Conservation (phyloP, 2,329 filamentous ascomycete species). For the Byssothecium circinans region DNA sequence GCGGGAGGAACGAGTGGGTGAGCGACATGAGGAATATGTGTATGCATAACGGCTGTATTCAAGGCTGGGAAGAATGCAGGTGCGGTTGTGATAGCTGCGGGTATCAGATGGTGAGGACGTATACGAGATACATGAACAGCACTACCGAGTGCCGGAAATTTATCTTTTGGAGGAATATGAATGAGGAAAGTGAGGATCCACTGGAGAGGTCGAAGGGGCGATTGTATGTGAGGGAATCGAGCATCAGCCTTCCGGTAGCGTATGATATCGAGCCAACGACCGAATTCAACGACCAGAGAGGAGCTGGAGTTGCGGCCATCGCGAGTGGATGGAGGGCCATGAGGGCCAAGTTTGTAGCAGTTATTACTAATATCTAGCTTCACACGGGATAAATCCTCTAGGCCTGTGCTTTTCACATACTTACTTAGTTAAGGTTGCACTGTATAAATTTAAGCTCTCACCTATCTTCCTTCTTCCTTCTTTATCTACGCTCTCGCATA, state of each 20-base stretch:
- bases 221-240: conserved; percentile 29
- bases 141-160: conserved; percentile 22
- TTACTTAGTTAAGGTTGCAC: too few species aligned
- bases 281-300: neutral
- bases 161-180: conserved; percentile 26
- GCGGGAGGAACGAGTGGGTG: conserved; percentile 34
- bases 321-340: too few species aligned
- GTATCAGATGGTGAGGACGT: conserved; percentile 27
- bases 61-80: conserved; percentile 27
- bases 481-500: too few species aligned
- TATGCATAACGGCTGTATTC: conserved; percentile 39
- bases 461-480: too few species aligned
- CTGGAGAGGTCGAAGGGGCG: conserved; percentile 5
- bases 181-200: neutral
- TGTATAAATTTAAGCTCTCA: too few species aligned
- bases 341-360: too few species aligned
- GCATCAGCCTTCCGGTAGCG: conserved; percentile 25
- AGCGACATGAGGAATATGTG: conserved; percentile 31
- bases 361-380: too few species aligned
- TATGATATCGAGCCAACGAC: neutral
- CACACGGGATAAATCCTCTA: too few species aligned
- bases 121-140: conserved; percentile 37
- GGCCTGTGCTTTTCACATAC: too few species aligned
- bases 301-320: too few species aligned
- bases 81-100: conserved; percentile 39